Evolutionary conservation across 1,284 basidiomycete species (phyloP).

Genomic region (Coniferiporia sulphurascens): DNA sequence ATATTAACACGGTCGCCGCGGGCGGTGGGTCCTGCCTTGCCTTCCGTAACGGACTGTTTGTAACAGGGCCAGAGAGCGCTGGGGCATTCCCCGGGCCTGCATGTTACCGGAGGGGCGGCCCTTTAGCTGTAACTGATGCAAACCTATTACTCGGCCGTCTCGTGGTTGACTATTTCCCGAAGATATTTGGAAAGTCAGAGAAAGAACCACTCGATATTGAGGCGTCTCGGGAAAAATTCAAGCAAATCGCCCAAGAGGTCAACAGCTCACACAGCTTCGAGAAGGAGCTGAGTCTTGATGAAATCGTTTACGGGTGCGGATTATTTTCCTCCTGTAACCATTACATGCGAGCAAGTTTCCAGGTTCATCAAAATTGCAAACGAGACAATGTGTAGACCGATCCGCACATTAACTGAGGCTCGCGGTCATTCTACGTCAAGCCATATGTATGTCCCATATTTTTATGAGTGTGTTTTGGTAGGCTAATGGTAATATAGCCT

Average conservation of each 20-base stretch:
- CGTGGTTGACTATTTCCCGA: conserved; percentile 79
- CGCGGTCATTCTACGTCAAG: conserved; percentile 80
- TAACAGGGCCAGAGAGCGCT: conserved; percentile 80
- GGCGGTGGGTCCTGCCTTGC: conserved; percentile 82
- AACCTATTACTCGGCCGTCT: conserved; percentile 82
- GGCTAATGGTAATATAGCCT: conserved; percentile 40
- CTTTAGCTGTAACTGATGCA: conserved; percentile 82
- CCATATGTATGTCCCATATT: conserved; percentile 56
- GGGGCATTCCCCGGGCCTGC: conserved; percentile 83
- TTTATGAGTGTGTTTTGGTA: background rate
- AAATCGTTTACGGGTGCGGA: conserved; percentile 80
- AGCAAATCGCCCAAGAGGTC: conserved; percentile 62
- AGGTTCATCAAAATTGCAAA: conserved; percentile 93
- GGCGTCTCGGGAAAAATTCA: conserved; percentile 61
- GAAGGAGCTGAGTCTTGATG: conserved; percentile 65
- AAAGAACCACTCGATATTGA: conserved; percentile 75
- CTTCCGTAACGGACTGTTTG: conserved; percentile 78
- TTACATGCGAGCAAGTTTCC: conserved; percentile 6
- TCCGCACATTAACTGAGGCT: conserved; percentile 88
- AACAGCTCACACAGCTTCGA: conserved; percentile 53
- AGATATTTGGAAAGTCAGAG: conserved; percentile 85
- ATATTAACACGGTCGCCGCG: conserved; percentile 86
- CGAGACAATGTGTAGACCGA: conserved; percentile 91
- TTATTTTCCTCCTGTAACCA: background rate
- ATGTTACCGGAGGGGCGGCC: conserved; percentile 83